Percentiles rank a stretch among this genome's conserved stretches.
phyloP scores from a whole-genome alignment of 192 early-diverging fungal species.

The Piromyces sp. region DNA sequence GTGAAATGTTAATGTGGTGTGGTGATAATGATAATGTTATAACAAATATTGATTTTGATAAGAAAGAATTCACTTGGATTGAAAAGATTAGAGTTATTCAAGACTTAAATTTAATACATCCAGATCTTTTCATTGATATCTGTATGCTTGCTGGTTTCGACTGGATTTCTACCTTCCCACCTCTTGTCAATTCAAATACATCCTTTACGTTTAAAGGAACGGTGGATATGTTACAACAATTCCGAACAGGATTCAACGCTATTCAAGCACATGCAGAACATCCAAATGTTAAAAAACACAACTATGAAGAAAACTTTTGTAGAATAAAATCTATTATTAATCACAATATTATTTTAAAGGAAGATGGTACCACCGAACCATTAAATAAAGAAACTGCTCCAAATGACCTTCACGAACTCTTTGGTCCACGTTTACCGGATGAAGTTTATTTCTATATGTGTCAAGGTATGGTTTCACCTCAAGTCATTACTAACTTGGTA shows the following conservation, averaged over 20 bases:
- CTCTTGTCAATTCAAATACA: conserved; percentile 22
- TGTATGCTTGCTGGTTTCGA: conserved; percentile 69
- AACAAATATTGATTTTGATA: conserved; percentile 38
- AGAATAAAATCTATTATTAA: conserved; percentile 51
- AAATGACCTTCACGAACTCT: conserved; percentile 61
- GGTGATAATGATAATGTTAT: conserved; percentile 52
- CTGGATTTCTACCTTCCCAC: conserved; percentile 51
- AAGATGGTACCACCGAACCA: conserved; percentile 51
- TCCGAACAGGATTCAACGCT: conserved; percentile 54
- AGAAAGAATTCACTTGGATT: conserved; percentile 43
- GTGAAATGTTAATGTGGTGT: conserved; percentile 51
- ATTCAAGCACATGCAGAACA: conserved; percentile 46
- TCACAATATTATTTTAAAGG: conserved; percentile 50
- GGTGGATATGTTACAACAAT: conserved; percentile 36
- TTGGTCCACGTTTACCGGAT: conserved; percentile 59
- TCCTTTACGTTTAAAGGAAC: conserved; percentile 53
- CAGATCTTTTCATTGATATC: conserved; percentile 58
- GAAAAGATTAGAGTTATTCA: conserved; percentile 38
- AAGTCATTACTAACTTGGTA: conserved; percentile 43
- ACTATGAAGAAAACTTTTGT: conserved; percentile 53
- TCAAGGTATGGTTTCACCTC: conserved; percentile 42
- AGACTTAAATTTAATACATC: conserved; percentile 29
- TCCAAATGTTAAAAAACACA: conserved; percentile 24
- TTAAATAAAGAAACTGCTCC: conserved; percentile 43
- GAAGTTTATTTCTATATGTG: conserved; percentile 50